A percentile compares a stretch with the other conserved stretches of the same genome.
These are phyloP conservation scores for Cladosporium oxysporum DNA, from an alignment of 2,329 filamentous ascomycete genomes.

Conservation along the genomic window DNA sequence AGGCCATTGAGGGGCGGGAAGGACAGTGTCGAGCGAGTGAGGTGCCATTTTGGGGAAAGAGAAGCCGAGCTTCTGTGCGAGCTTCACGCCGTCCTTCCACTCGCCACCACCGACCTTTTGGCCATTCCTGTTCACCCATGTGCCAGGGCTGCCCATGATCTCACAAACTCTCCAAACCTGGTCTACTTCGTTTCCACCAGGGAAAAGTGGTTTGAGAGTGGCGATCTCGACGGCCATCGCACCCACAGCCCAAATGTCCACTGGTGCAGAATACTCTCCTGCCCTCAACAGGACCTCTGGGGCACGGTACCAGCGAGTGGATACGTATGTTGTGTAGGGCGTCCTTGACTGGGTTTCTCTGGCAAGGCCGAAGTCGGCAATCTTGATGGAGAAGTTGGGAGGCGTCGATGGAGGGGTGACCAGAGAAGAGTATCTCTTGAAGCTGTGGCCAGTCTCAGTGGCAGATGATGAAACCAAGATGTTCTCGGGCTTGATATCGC, in stretches of 20 bases:
- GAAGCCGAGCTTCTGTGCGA: slow-evolving; percentile 95
- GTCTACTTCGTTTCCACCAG: slow-evolving; percentile 96
- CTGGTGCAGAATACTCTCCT: slow-evolving; percentile 94
- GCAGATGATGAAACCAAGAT: slow-evolving; percentile 93
- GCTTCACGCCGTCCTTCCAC: slow-evolving; percentile 89
- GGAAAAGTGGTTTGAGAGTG: slow-evolving; percentile 93
- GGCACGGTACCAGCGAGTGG: slow-evolving; percentile 91
- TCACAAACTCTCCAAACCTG: slow-evolving; percentile 99
- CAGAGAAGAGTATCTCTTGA: slow-evolving; percentile 87
- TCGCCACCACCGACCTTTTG: slow-evolving; percentile 88
- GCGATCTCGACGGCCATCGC: slow-evolving; percentile 99
- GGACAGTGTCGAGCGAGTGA: slow-evolving; percentile 91
- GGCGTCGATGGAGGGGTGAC: slow-evolving; percentile 95
- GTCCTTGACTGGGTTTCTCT: slow-evolving; percentile 94
- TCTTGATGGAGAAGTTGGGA: slow-evolving; percentile 93
- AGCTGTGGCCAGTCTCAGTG: slow-evolving; percentile 78
- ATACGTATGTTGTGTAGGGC: slow-evolving; percentile 97
- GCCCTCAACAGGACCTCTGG: slow-evolving; percentile 92
- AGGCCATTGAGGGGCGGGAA: slow-evolving; percentile 90
- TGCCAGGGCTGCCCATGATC: slow-evolving; percentile 97
- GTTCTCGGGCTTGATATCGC: slow-evolving; percentile 98
- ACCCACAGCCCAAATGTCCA: slow-evolving; percentile 97
- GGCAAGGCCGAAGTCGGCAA: slow-evolving; percentile 97
- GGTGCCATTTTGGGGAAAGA: slow-evolving; percentile 99
- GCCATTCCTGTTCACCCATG: slow-evolving; percentile 94